Base-by-base conservation (phyloP, 2,329 filamentous ascomycete genomes). In the Nakataea oryzae region DNA sequence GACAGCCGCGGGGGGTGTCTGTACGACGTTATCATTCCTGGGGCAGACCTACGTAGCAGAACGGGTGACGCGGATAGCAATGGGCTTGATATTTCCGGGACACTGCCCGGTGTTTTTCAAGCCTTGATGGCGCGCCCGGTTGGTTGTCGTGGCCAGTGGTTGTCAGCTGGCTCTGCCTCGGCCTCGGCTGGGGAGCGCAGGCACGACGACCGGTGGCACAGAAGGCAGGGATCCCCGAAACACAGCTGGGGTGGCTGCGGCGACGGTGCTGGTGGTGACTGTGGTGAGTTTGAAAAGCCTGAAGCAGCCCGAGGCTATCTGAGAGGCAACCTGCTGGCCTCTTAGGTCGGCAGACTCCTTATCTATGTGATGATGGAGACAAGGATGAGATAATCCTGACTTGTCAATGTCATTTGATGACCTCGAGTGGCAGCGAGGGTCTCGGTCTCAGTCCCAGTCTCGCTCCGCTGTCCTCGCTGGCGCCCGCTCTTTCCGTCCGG, bases 371-470 rank as follows among this genome's bases (percentile, higher is more conserved):
- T 74, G 72, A 82, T 77, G 65, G 79, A 78, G 72, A 74, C 75
- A 67, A 81, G 75, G 72, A 81, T 76, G 69, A 84, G 80, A 83
- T 83, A 82, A 81, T 80, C 76, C 73, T 77, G 75, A 74, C 77
- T 81, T 81, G 81, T 82, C 77, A 75, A 76, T 76, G 80, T 83
- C 81, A 84, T 83, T 79, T 75, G 75, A 62, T 63, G 41, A 9
- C 41, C 41, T n/a, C 41, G 21, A 50, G 41, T 50, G 29, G 56
- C 27, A n/a, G 41, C 21, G 41, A 50, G 41, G 41, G 41, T 50
- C 21, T 50, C 21, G 41, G 41, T 50, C 21, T 50, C 21, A 50
- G 21, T 50, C 21, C 17, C 21, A n/a, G 41, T 50, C 41, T 50
- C 41, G 41, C 24, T 50, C 21, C 24, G 41, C 41, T 24, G 41